Percentiles rank a stretch among this genome's conserved stretches.
Conservation (phyloP, 441 rosid species). For the Brassica hybrid region DNA sequence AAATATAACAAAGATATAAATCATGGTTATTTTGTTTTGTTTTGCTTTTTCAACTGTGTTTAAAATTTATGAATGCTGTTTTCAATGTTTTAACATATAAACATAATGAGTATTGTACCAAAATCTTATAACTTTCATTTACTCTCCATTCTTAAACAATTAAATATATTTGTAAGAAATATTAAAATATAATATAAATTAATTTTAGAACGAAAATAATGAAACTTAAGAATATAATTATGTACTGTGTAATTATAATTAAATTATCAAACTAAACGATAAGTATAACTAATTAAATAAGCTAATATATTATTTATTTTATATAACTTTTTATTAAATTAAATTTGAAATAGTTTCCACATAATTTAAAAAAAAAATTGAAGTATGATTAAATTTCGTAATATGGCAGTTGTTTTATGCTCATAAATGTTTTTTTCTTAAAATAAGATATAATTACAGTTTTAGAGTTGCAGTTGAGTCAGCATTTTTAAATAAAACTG, state of each 20-base stretch:
- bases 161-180: too few relatives aligned
- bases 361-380: not conserved
- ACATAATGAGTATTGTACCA: not conserved
- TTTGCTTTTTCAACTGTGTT: not conserved
- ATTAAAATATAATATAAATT: too few relatives aligned
- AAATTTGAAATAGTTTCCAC: not conserved
- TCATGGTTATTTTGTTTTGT: not conserved
- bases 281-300: not conserved
- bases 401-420: too few relatives aligned
- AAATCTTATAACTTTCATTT: not conserved
- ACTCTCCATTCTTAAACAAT: not conserved
- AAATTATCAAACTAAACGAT: not conserved
- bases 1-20: not conserved
- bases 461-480: not conserved
- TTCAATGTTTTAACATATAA: not conserved
- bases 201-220: not conserved
- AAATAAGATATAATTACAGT: not conserved
- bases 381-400: not conserved
- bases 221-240: not conserved
- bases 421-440: too few relatives aligned
- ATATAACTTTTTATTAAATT: too few relatives aligned
- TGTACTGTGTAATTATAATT: too few relatives aligned
- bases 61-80: not conserved
- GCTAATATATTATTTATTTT: not conserved
- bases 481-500: not conserved